Conservation (phyloP, 345 rosid genomes). For the Hirschfeldia incana region DNA sequence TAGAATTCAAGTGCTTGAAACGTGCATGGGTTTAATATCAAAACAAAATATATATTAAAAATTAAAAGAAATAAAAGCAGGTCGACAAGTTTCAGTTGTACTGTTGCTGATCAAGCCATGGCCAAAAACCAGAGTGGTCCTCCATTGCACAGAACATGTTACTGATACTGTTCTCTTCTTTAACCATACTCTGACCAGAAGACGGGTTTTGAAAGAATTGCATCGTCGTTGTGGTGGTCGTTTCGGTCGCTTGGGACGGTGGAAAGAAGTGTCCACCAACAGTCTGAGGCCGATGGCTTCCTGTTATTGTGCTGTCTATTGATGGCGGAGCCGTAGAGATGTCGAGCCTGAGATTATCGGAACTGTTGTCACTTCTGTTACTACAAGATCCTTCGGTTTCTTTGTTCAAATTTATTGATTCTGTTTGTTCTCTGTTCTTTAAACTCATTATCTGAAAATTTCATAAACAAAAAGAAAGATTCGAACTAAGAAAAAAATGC, state of each 20-base stretch:
- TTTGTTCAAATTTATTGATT: conserved; percentile 86
- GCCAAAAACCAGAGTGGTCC: conserved; percentile 92
- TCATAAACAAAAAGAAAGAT: background rate
- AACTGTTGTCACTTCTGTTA: conserved; percentile 90
- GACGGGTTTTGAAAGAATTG: conserved; percentile 58
- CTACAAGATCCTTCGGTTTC: conserved; percentile 94
- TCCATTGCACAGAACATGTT: conserved; percentile 91
- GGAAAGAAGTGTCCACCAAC: conserved; percentile 66
- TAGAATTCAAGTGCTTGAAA: conserved; percentile 22
- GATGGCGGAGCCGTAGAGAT: conserved; percentile 67
- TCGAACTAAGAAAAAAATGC: background rate
- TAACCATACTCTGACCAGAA: conserved; percentile 60
- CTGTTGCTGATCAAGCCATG: conserved; percentile 90
- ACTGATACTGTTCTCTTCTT: conserved; percentile 76
- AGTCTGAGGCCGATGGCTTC: conserved; percentile 29
- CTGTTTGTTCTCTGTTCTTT: conserved; percentile 79
- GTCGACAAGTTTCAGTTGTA: conserved; percentile 50
- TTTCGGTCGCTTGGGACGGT: conserved; percentile 37
- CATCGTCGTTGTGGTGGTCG: conserved; percentile 40
- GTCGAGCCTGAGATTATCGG: conserved; percentile 80
- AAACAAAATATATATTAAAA: conserved; percentile 18
- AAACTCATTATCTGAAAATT: conserved; percentile 71
- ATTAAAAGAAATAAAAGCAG: background rate
- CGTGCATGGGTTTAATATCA: conserved; percentile 32
- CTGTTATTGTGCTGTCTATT: conserved; percentile 68